Evolutionary conservation across 1,284 basidiomycete species (phyloP).

Genomic region (Cryptococcus jaspeensis): DNA sequence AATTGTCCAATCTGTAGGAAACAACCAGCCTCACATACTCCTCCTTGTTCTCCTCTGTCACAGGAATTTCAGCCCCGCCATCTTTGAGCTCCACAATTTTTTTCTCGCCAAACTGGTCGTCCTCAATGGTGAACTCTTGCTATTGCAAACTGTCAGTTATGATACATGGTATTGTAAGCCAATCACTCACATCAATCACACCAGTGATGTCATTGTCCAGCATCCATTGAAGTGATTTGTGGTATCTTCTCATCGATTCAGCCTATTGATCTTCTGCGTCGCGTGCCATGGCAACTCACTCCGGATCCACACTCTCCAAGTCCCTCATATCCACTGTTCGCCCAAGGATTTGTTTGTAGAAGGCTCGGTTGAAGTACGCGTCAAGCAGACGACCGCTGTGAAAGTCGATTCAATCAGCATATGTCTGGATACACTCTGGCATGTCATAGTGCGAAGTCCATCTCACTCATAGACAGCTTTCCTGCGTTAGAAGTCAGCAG

Average conservation of each 20-base stretch:
- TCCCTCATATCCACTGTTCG: conserved; percentile 90
- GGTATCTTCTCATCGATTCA: conserved; percentile 29
- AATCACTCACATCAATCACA: conserved; percentile 43
- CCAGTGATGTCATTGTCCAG: conserved; percentile 52
- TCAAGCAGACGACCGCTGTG: conserved; percentile 91
- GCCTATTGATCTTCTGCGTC: conserved; percentile 6
- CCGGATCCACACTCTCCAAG: conserved; percentile 94
- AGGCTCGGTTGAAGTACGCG: conserved; percentile 93
- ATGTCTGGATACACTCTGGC: conserved; percentile 51
- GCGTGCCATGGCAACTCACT: conserved; percentile 55
- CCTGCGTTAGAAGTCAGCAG: conserved; percentile 15
- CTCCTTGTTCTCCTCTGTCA: conserved; percentile 92
- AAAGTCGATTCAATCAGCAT: conserved; percentile 63
- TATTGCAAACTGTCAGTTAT: conserved; percentile 15
- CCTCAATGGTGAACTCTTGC: conserved; percentile 53
- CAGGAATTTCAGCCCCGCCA: conserved; percentile 73
- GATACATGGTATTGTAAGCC: neutral
- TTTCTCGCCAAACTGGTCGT: conserved; percentile 77
- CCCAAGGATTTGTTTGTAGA: conserved; percentile 89
- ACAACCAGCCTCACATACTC: conserved; percentile 86
- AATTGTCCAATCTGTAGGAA: conserved; percentile 86
- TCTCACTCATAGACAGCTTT: conserved; percentile 47
- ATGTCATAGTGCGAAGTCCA: neutral
- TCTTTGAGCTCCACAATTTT: conserved; percentile 83
- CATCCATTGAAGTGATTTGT: conserved; percentile 54